Evolutionary conservation across 805 yeast genomes (phyloP).

Genomic region (Teunomyces atbi): DNA sequence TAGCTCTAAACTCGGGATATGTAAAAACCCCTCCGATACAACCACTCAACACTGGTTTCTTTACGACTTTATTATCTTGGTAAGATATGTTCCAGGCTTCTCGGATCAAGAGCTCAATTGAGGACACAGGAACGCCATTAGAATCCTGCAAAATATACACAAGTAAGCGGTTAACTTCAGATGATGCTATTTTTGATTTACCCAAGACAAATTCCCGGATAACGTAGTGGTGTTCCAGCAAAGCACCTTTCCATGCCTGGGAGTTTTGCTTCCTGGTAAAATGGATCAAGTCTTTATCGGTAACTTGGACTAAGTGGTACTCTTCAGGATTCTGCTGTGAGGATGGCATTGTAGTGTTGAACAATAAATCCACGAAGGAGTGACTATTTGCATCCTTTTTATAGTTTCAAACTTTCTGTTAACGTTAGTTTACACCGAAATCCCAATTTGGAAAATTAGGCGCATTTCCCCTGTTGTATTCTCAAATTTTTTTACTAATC

Average conservation of each 20-base stretch:
- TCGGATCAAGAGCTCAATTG: conserved; percentile 36
- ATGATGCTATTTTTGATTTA: conserved; percentile 19
- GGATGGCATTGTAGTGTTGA: neutral
- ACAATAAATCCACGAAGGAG: neutral
- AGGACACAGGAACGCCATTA: conserved; percentile 22
- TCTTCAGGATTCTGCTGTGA: conserved; percentile 1
- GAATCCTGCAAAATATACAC: conserved; percentile 25
- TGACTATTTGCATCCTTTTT: neutral
- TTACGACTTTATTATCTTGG: conserved; percentile 14
- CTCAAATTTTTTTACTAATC: neutral
- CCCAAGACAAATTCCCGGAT: conserved; percentile 32
- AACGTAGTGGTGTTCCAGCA: conserved; percentile 32
- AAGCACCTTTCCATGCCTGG: conserved; percentile 35
- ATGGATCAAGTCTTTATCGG: conserved; percentile 24
- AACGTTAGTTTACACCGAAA: conserved; percentile 4
- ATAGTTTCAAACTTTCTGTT: neutral
- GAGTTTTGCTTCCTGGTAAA: conserved; percentile 36
- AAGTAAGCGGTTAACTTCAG: conserved; percentile 14
- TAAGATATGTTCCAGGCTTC: conserved; percentile 24
- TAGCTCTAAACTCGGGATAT: conserved; percentile 33
- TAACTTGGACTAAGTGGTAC: conserved; percentile 16
- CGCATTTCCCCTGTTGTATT: neutral
- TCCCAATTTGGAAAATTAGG: conserved; percentile 4
- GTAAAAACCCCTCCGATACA: conserved; percentile 45
- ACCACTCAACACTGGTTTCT: conserved; percentile 25